Evolutionary conservation across 2,329 filamentous ascomycete genomes (phyloP), one percentile per base, ranked within the genome.

Genomic region (Metarhizium robertsii): DNA sequence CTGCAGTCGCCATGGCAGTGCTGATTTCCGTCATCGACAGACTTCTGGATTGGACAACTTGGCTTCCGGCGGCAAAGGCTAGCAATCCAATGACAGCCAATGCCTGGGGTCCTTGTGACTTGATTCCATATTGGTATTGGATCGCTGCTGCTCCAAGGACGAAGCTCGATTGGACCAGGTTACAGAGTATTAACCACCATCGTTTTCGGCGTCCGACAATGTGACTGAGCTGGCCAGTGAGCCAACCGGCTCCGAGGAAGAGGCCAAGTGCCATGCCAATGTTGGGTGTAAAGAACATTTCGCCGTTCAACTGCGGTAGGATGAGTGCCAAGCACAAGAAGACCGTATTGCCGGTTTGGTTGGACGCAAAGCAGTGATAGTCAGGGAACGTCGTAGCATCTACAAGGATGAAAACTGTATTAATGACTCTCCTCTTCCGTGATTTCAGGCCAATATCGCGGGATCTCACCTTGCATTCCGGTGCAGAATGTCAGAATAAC

Each of bases 311-410:
- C 40, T 75, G 64, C 8, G 79, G 76, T 34, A 78, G 61, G 40
- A 79, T 68, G 55, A 83, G 71, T 34, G 79, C 80, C 11, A 79
- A 63, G 56, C 75, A 69, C 8, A 85, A 72, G 61, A 86, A 79
- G 51, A 85, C 76, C 2, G 81, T 84, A 68, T 85, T 86, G 57
- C 83, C 83, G 0, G 83, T 86, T 63, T 86, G 81, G 65, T 85
- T 85, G 34, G 80, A 84, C 14, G 79, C 79, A 65, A 85, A 84
- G 64, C 79, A 83, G 66, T 78, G 76, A 66, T 80, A 85, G 63
- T 83, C 79, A 25, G 79, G 79, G 63, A 83, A 85, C 2, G 80
- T 77, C 20, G 79, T 76, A 51, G 80, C 80, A 67, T 85, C 80
- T 75, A 36, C 1, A 16, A 38, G 16, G 43, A 45, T 8, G 8